These are phyloP conservation scores for Boletus rubropictus DNA, from an alignment of 768 basidiomycete genomes.

Conservation along the genomic window DNA sequence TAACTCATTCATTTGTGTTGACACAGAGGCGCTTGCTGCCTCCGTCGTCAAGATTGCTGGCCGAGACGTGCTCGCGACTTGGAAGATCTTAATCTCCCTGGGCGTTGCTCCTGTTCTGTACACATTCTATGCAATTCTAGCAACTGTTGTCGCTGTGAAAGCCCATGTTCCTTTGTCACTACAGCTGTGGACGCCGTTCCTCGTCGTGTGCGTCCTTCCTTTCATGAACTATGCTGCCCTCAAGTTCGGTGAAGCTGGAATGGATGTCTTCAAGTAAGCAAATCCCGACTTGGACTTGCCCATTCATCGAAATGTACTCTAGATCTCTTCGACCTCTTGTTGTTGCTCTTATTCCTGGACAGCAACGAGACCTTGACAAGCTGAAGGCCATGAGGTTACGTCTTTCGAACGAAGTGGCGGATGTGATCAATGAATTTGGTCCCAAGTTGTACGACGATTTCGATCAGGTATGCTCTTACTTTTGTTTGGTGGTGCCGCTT, in stretches of 20 bases:
- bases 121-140: slow-evolving; percentile 73
- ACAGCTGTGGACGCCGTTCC: slow-evolving; percentile 70
- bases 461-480: slow-evolving; percentile 50
- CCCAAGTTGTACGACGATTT: slow-evolving; percentile 86
- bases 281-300: background rate
- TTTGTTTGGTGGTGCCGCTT: background rate
- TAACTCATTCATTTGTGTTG: background rate
- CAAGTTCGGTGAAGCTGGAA: slow-evolving; percentile 96
- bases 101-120: slow-evolving; percentile 88
- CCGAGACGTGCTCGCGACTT: slow-evolving; percentile 94
- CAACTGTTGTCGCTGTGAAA: slow-evolving; percentile 65
- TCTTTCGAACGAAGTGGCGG: slow-evolving; percentile 79
- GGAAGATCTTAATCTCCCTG: slow-evolving; percentile 93
- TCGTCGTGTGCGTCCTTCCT: slow-evolving; percentile 69
- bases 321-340: slow-evolving; percentile 89
- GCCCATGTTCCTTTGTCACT: slow-evolving; percentile 57
- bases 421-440: slow-evolving; percentile 82
- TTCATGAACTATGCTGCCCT: slow-evolving; percentile 89
- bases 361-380: slow-evolving; percentile 72
- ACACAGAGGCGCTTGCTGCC: slow-evolving; percentile 86
- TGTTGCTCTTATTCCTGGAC: slow-evolving; percentile 83
- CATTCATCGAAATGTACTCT: slow-evolving; percentile 8
- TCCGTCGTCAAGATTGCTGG: slow-evolving; percentile 93
- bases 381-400: slow-evolving; percentile 67
- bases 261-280: slow-evolving; percentile 94